Evolutionary conservation across 768 basidiomycete species (phyloP).

Genomic region (Tricholoma terreum): DNA sequence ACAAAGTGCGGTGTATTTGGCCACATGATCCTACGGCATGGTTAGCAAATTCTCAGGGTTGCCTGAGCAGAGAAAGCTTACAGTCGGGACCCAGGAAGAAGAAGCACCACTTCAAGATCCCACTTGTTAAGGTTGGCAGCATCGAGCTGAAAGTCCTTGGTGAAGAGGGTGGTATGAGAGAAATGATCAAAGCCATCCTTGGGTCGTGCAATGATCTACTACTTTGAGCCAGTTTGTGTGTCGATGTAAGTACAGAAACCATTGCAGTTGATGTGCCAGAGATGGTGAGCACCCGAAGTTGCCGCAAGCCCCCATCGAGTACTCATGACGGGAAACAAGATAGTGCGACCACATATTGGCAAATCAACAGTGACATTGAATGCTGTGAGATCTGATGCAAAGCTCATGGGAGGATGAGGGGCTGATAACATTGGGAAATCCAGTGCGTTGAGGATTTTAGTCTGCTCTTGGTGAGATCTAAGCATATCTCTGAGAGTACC

Average conservation of each 20-base stretch:
- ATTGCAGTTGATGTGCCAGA: not conserved
- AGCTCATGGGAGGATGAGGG: not conserved
- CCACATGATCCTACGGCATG: not conserved
- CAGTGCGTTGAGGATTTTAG: not conserved
- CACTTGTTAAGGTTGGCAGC: not conserved
- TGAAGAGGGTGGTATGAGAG: not conserved
- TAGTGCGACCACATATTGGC: not conserved
- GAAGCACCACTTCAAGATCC: not conserved
- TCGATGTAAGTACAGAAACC: not conserved
- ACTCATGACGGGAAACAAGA: not conserved
- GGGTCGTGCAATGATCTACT: not conserved
- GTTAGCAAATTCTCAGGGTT: not conserved
- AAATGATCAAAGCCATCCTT: not conserved
- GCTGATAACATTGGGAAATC: not conserved
- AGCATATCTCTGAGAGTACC: not conserved
- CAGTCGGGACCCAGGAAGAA: not conserved
- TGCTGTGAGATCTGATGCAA: not conserved
- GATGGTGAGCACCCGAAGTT: not conserved
- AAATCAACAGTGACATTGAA: not conserved
- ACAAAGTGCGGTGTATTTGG: constrained; percentile 1
- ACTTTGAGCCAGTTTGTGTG: not conserved
- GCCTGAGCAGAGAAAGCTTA: not conserved
- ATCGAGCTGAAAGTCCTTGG: not conserved
- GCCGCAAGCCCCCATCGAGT: not conserved
- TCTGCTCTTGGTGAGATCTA: not conserved